Conservation (phyloP, 768 basidiomycete genomes). For the Collybiopsis confluens region DNA sequence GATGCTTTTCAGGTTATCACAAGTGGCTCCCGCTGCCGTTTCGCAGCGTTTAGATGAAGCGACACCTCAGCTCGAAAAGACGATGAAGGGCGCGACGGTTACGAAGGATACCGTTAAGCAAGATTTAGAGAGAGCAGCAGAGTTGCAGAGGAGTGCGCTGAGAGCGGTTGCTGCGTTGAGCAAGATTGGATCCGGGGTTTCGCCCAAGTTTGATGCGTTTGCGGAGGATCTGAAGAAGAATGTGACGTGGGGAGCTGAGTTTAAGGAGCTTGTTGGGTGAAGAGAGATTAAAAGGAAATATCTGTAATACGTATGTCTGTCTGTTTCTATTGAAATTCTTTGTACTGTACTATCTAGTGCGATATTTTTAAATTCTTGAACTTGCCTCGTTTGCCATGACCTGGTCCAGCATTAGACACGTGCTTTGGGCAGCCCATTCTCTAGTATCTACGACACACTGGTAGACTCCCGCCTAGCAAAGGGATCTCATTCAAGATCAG, state of each 20-base stretch:
- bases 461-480: too few relatives aligned
- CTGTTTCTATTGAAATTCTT: too few relatives aligned
- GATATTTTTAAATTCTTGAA: too few relatives aligned
- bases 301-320: too few relatives aligned
- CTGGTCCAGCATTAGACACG: too few relatives aligned
- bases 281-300: background rate
- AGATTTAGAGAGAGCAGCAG: slow-evolving; percentile 81
- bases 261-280: slow-evolving; percentile 45
- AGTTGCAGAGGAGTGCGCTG: slow-evolving; percentile 87
- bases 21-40: slow-evolving; percentile 80
- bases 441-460: too few relatives aligned
- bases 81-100: slow-evolving; percentile 83
- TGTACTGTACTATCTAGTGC: too few relatives aligned
- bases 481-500: too few relatives aligned
- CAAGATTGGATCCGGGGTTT: slow-evolving; percentile 62
- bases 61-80: slow-evolving; percentile 78
- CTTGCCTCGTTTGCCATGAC: too few relatives aligned
- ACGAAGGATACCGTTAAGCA: slow-evolving; percentile 97
- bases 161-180: slow-evolving; percentile 84
- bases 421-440: too few relatives aligned
- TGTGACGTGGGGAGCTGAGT: slow-evolving; percentile 63
- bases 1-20: slow-evolving; percentile 88
- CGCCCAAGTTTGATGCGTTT: slow-evolving; percentile 74
- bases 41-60: slow-evolving; percentile 80
- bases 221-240: slow-evolving; percentile 71